Conservation (phyloP, 257 asterid species). For the Solanum bukasovii region DNA sequence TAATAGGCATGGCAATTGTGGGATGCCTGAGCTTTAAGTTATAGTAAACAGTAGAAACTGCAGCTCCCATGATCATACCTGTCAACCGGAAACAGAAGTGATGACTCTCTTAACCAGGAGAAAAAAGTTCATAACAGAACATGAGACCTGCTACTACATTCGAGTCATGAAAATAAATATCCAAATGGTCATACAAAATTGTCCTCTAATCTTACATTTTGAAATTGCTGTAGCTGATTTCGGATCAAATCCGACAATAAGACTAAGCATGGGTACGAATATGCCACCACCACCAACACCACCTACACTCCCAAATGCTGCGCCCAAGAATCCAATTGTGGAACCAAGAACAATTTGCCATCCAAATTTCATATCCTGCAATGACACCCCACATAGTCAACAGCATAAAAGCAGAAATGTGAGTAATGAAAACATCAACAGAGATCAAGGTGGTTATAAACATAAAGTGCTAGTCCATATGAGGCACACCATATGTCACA, state of each 20-base stretch:
- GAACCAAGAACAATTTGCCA: constrained; percentile 68
- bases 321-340: constrained; percentile 87
- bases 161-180: not conserved
- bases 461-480: not conserved
- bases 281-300: constrained; percentile 99
- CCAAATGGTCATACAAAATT: not conserved
- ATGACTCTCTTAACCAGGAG: not conserved
- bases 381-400: not conserved
- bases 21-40: constrained; percentile 92
- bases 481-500: not conserved
- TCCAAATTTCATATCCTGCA: constrained; percentile 70
- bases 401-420: not conserved
- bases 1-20: constrained; percentile 81
- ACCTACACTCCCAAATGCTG: constrained; percentile 96
- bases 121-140: not conserved
- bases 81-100: constrained; percentile 3
- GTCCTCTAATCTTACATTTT: constrained; percentile 53
- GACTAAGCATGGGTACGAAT: constrained; percentile 89
- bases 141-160: not conserved
- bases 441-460: not conserved
- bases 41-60: constrained; percentile 82
- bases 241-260: constrained; percentile 79
- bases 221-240: constrained; percentile 95
- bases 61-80: constrained; percentile 99
- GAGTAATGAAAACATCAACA: not conserved